These are phyloP conservation scores for Bidens hawaiensis DNA, from an alignment of 140 eudicot genomes.

Conservation along the genomic window DNA sequence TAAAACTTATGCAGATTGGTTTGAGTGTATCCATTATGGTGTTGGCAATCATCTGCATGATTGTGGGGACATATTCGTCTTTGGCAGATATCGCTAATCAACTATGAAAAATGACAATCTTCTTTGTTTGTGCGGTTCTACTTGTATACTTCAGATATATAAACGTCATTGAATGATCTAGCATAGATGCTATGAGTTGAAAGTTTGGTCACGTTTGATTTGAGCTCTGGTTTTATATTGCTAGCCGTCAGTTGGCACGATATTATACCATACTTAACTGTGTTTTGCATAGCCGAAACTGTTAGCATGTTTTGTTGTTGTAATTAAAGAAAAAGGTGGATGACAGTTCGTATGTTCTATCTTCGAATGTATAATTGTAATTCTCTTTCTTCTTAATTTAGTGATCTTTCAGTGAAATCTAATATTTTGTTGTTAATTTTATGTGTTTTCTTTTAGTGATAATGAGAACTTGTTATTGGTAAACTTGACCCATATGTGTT, in stretches of 20 bases:
- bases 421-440: neutral
- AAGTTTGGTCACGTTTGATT: slow-evolving; percentile 8
- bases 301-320: slow-evolving; percentile 5
- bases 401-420: neutral
- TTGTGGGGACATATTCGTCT: slow-evolving; percentile 66
- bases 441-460: neutral
- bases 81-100: slow-evolving; percentile 36
- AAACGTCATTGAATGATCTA: slow-evolving; percentile 8
- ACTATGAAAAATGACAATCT: slow-evolving; percentile 24
- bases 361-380: neutral
- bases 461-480: too few relatives aligned
- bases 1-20: slow-evolving; percentile 40
- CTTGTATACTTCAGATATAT: slow-evolving; percentile 17
- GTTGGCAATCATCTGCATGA: slow-evolving; percentile 42
- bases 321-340: neutral
- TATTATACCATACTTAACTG: neutral
- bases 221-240: slow-evolving; percentile 6
- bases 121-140: neutral
- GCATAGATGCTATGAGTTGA: slow-evolving; percentile 1
- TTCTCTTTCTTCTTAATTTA: neutral
- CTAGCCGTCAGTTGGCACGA: slow-evolving; percentile 1
- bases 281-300: slow-evolving; percentile 5
- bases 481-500: too few relatives aligned
- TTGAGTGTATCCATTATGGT: slow-evolving; percentile 43
- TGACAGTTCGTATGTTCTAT: neutral